Conservation (phyloP, 192 early-diverging fungal genomes). For the Gryganskiella cystojenkinii region DNA sequence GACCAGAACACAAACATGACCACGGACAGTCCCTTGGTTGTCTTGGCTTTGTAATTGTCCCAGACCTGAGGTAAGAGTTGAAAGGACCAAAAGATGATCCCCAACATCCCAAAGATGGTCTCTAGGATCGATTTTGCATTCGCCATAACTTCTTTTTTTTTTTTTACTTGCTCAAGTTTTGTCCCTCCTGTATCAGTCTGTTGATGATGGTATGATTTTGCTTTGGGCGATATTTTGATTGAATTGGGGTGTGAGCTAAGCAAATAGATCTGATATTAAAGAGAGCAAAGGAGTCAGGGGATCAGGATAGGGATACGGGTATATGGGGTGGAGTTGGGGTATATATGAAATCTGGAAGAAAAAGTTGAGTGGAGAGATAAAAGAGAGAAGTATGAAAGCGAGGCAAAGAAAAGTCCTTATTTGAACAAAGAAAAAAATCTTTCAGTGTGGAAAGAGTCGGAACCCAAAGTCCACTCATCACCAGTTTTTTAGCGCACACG, state of each 20-base stretch:
- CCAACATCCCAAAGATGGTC: conserved; percentile 54
- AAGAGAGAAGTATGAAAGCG: not conserved
- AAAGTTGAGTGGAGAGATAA: not conserved
- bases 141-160: conserved; percentile 13
- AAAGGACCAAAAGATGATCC: conserved; percentile 63
- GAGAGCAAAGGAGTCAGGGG: not conserved
- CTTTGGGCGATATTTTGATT: too few species aligned
- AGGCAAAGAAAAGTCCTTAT: too few species aligned
- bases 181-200: too few species aligned
- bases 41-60: conserved; percentile 55
- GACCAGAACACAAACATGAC: conserved; percentile 57
- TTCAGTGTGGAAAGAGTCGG: not conserved
- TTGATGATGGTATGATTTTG: too few species aligned
- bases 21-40: conserved; percentile 52
- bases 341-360: not conserved
- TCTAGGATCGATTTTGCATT: conserved; percentile 43
- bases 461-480: too few species aligned
- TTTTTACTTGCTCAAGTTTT: too few species aligned
- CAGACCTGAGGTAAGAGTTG: conserved; percentile 59
- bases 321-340: too few species aligned
- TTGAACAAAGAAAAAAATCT: not conserved
- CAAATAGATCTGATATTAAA: too few species aligned
- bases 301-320: not conserved
- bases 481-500: too few species aligned
- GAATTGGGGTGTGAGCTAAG: too few species aligned